These are phyloP conservation scores for Penicillium sp. DNA, from an alignment of 2,329 filamentous ascomycete species.

Conservation along the genomic window DNA sequence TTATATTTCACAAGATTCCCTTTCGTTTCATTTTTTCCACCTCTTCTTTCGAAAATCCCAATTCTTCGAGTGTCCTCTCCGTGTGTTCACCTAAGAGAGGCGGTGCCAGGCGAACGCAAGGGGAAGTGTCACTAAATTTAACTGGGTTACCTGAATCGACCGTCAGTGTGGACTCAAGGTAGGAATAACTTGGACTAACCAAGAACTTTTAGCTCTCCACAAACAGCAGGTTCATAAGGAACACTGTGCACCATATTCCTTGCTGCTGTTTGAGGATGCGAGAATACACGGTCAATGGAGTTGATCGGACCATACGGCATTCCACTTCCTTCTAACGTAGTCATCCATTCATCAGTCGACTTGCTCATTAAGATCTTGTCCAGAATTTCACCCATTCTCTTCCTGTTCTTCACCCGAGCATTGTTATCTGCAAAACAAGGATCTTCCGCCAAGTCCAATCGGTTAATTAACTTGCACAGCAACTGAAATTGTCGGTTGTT, in stretches of 20 bases:
- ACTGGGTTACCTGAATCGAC: constrained; percentile 21
- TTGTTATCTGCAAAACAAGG: constrained; percentile 63
- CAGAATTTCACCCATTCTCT: constrained; percentile 40
- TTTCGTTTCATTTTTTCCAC: neutral
- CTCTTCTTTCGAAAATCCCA: constrained; percentile 15
- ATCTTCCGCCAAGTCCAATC: constrained; percentile 62
- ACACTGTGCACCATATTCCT: constrained; percentile 40
- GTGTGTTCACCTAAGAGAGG: constrained; percentile 36
- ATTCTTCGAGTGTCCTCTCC: constrained; percentile 23
- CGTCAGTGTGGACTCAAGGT: neutral
- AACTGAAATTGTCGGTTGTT: constrained; percentile 70
- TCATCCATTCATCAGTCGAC: constrained; percentile 44
- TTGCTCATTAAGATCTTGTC: constrained; percentile 35
- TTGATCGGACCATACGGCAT: constrained; percentile 52
- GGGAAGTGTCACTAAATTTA: constrained; percentile 34
- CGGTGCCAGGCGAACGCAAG: constrained; percentile 22
- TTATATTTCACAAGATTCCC: neutral
- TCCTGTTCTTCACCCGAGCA: constrained; percentile 56
- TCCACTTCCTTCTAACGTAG: constrained; percentile 43
- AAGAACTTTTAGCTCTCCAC: constrained; percentile 29
- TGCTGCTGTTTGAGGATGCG: constrained; percentile 46
- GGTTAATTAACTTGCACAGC: constrained; percentile 61
- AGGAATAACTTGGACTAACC: constrained; percentile 17
- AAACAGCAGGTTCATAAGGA: constrained; percentile 19
- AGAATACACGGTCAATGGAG: constrained; percentile 46